Evolutionary conservation across 2,329 filamentous ascomycete species (phyloP).

Genomic region (Sordariomycetes sp.): DNA sequence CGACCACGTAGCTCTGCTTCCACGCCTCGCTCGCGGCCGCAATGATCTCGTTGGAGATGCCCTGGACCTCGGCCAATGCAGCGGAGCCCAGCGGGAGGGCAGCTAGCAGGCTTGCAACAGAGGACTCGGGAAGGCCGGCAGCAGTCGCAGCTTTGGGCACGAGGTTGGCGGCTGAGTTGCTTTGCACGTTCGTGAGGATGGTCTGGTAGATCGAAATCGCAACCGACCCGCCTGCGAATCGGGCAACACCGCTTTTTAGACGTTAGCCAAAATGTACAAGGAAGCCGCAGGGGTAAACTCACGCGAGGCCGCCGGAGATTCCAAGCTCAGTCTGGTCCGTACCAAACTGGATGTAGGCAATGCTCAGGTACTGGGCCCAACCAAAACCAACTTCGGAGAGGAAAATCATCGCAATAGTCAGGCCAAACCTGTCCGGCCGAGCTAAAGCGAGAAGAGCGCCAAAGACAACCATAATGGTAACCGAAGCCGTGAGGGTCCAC

Average conservation of each 20-base stretch:
- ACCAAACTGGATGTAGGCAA: conserved; percentile 39
- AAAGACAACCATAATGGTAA: conserved; percentile 36
- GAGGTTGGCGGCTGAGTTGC: conserved; percentile 16
- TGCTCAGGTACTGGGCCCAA: conserved; percentile 35
- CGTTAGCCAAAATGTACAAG: background rate
- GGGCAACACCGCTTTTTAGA: conserved; percentile 21
- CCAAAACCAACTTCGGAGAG: conserved; percentile 33
- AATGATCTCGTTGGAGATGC: conserved; percentile 14
- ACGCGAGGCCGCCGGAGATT: conserved; percentile 43
- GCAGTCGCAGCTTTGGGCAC: conserved; percentile 22
- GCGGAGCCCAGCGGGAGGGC: conserved; percentile 15
- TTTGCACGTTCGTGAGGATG: conserved; percentile 26
- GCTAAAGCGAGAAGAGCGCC: conserved; percentile 32
- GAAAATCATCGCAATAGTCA: conserved; percentile 37
- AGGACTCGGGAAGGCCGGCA: conserved; percentile 21
- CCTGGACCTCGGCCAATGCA: conserved; percentile 14
- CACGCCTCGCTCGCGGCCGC: conserved; percentile 17
- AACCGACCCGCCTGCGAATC: conserved; percentile 32
- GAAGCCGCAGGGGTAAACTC: conserved; percentile 9
- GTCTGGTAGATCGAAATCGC: conserved; percentile 30
- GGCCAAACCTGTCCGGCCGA: conserved; percentile 30
- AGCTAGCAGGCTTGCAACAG: conserved; percentile 17
- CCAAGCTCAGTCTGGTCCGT: conserved; percentile 38
- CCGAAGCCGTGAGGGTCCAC: conserved; percentile 32
- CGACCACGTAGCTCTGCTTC: conserved; percentile 20